phyloP scores from a whole-genome alignment of 164 flowering plant species.

The Chloranthus sessilifolius region DNA sequence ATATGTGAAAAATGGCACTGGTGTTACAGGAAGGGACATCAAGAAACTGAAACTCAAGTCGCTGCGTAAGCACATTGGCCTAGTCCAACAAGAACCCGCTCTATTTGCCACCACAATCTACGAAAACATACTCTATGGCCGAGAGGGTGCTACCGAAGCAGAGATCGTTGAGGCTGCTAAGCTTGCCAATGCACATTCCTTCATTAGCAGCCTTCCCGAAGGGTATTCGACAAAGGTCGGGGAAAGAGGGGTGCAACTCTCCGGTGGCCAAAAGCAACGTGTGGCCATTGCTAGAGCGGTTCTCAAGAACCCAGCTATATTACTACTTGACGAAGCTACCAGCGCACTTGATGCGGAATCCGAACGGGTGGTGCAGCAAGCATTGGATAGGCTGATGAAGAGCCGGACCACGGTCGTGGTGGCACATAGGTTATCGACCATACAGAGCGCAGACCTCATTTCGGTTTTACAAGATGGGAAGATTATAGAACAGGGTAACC shows the following conservation, averaged over 20 bases:
- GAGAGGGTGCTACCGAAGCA: constrained; percentile 76
- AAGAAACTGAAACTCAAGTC: constrained; percentile 73
- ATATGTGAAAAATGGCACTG: too few relatives aligned
- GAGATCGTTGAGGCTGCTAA: constrained; percentile 92
- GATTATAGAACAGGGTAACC: constrained; percentile 85
- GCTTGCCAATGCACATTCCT: constrained; percentile 84
- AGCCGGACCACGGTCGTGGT: constrained; percentile 83
- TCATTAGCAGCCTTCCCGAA: constrained; percentile 84
- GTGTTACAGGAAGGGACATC: constrained; percentile 72
- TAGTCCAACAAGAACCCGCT: constrained; percentile 98
- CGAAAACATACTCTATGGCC: constrained; percentile 90
- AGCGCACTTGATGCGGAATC: constrained; percentile 94
- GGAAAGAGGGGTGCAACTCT: constrained; percentile 89
- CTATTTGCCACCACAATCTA: constrained; percentile 87
- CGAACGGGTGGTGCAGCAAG: constrained; percentile 84
- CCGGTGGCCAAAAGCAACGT: constrained; percentile 94
- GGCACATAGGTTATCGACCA: constrained; percentile 90
- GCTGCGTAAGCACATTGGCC: constrained; percentile 73
- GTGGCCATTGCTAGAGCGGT: constrained; percentile 95
- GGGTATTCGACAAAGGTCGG: constrained; percentile 94
- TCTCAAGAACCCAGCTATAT: constrained; percentile 80
- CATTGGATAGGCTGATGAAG: constrained; percentile 76
- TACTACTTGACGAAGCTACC: constrained; percentile 90
- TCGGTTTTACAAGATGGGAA: constrained; percentile 85
- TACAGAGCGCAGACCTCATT: constrained; percentile 78